Base-by-base conservation (phyloP, 306 rosid genomes). In the Chamaecrista fasciculata region DNA sequence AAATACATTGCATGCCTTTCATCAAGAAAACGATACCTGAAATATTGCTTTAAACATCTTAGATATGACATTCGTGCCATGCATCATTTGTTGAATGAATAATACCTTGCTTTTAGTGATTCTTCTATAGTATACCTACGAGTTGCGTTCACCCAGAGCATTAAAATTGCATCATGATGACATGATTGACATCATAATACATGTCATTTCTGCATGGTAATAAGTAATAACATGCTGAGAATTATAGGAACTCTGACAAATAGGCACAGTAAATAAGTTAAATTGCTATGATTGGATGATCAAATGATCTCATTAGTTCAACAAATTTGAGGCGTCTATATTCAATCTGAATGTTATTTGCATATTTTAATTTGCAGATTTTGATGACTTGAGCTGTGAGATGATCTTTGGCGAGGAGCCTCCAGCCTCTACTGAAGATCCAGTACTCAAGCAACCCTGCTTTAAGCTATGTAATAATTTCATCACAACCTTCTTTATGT, bases 301-400 rank as follows among this genome's bases (percentile, higher is more conserved):
- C 29, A 74, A 61, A 67, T 15, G 16, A 71, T 40, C 63, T 58
- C 49, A 29, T 19, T 52, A 42, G 51, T 7, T 43, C 11, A 44
- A 81, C 19, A 31, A 67, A 70, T 33, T 37, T 70, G 21, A 52
- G 44, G 24, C 56, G 66, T 46, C 44, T 24, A 14, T 28, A 75
- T 37, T 50, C 65, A 65, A 24, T 66, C 61, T 39, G 20, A 52
- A 70, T 63, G 28, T 70, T 10, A 59, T 59, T 15, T 40, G n/a
- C 76, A 71, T 50, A 46, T 66, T 48, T 37, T 70, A 36, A 74
- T 69, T 34, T 80, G 62, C 90, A 95, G 99, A 95, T 78, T 95
- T 91, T 91, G 97, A 91, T 56, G 99, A 95, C 74, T 85, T 90
- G 97, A 95, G 99, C 62, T 95, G 99, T 51, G 88, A 95, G 83